Conservation (phyloP, 495 filamentous ascomycete genomes). For the Letharia columbiana region DNA sequence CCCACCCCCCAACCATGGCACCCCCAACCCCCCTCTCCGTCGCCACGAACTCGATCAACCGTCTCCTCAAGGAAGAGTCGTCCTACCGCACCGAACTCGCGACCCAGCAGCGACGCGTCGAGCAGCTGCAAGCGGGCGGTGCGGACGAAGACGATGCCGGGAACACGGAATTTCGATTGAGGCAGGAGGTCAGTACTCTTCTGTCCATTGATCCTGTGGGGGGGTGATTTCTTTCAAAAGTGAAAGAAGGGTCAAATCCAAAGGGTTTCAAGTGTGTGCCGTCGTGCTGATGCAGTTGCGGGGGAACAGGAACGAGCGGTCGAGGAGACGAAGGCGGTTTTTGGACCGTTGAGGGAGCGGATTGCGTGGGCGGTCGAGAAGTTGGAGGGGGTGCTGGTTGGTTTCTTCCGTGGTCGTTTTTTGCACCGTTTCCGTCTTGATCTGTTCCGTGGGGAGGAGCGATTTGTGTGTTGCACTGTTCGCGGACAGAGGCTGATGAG, state of each 20-base stretch:
- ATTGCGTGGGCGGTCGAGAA: conserved; percentile 58
- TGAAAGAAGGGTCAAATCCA: not conserved
- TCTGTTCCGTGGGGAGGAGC: not conserved
- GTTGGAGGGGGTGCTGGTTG: conserved; percentile 57
- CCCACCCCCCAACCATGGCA: conserved; percentile 44
- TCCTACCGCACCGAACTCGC: conserved; percentile 79
- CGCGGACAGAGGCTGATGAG: not conserved
- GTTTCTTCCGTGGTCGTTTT: conserved; percentile 31
- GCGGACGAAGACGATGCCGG: conserved; percentile 41
- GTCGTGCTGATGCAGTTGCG: not conserved
- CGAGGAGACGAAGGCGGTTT: conserved; percentile 74
- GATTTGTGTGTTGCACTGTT: not conserved
- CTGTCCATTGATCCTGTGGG: too few species aligned
- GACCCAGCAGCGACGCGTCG: conserved; percentile 60
- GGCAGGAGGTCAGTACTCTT: conserved; percentile 64
- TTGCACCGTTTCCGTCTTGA: not conserved
- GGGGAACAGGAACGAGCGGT: conserved; percentile 55
- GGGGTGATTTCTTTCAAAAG: not conserved
- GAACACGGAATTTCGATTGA: conserved; percentile 62
- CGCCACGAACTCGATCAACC: conserved; percentile 61
- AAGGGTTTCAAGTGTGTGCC: not conserved
- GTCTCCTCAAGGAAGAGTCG: conserved; percentile 82
- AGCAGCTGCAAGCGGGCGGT: conserved; percentile 45
- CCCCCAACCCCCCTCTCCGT: conserved; percentile 65
- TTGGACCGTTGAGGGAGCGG: conserved; percentile 57